These are phyloP conservation scores for Vararia minispora DNA, from an alignment of 768 basidiomycete genomes.

Conservation along the genomic window DNA sequence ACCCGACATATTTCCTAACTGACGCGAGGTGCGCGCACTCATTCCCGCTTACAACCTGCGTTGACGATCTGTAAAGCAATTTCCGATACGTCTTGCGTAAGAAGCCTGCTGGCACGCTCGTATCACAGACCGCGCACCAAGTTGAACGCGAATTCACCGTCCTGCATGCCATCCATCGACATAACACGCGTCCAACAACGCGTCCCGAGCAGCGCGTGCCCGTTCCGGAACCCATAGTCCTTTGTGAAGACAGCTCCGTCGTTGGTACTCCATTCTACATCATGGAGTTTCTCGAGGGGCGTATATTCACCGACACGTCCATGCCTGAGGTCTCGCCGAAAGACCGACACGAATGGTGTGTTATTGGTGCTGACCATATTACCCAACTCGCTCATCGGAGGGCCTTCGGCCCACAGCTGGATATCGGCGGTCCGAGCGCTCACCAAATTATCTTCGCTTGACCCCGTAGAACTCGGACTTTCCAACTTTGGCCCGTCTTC, in stretches of 20 bases:
- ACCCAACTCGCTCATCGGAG: background rate
- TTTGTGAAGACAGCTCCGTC: constrained; percentile 70
- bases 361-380: constrained; percentile 2
- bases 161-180: constrained; percentile 60
- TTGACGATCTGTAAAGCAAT: constrained; percentile 21
- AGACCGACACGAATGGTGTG: constrained; percentile 65
- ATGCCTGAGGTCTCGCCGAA: constrained; percentile 58
- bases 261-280: constrained; percentile 91
- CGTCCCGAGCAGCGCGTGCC: constrained; percentile 50
- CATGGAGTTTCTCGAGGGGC: constrained; percentile 92
- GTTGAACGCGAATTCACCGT: constrained; percentile 89
- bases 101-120: constrained; percentile 79
- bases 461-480: constrained; percentile 57
- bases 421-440: constrained; percentile 64
- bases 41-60: constrained; percentile 1
- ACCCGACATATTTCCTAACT: constrained; percentile 91
- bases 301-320: constrained; percentile 81
- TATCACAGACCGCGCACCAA: constrained; percentile 90
- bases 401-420: constrained; percentile 40
- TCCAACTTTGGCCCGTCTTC: constrained; percentile 59
- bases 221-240: constrained; percentile 70
- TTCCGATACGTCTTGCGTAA: constrained; percentile 79
- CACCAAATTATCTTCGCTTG: constrained; percentile 52
- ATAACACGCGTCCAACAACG: constrained; percentile 51
- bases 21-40: constrained; percentile 47